Conservation (phyloP, 2,329 filamentous ascomycete genomes). For the Fusarium staphyleae region DNA sequence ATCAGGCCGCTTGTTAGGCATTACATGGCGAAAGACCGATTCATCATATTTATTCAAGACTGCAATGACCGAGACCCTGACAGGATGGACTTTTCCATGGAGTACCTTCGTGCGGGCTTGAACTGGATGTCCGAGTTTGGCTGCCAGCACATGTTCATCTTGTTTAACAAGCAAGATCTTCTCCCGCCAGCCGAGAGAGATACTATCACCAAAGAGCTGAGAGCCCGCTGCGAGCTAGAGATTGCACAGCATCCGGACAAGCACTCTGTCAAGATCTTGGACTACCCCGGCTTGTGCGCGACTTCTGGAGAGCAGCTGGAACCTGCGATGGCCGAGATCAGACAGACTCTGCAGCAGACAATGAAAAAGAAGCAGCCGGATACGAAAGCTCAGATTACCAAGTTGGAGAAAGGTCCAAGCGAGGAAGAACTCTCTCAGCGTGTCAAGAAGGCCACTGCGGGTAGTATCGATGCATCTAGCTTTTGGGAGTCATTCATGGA, state of each 20-base stretch:
- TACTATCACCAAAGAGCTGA: constrained; percentile 18
- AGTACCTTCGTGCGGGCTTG: constrained; percentile 38
- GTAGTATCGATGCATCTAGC: constrained; percentile 6
- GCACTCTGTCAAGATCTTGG: constrained; percentile 30
- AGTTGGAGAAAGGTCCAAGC: constrained; percentile 17
- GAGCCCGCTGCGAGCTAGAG: constrained; percentile 20
- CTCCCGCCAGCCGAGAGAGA: constrained; percentile 30
- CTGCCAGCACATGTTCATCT: constrained; percentile 39
- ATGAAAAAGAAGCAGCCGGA: neutral
- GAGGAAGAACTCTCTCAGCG: constrained; percentile 24
- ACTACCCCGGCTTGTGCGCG: constrained; percentile 37
- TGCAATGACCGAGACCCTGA: constrained; percentile 36
- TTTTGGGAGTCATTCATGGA: constrained; percentile 43
- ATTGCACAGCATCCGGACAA: constrained; percentile 11
- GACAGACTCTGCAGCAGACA: constrained; percentile 16
- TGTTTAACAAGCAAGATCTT: constrained; percentile 46
- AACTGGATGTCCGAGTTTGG: constrained; percentile 29
- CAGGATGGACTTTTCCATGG: constrained; percentile 38
- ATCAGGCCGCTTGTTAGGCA: constrained; percentile 40
- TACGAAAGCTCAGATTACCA: constrained; percentile 6
- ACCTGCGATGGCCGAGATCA: constrained; percentile 27
- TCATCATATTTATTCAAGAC: constrained; percentile 43
- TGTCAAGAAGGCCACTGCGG: constrained; percentile 12
- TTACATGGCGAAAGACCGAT: constrained; percentile 38
- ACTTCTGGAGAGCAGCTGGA: constrained; percentile 17